These are phyloP conservation scores for Neonectria ditissima DNA, from an alignment of 2,329 filamentous ascomycete species.

Conservation along the genomic window DNA sequence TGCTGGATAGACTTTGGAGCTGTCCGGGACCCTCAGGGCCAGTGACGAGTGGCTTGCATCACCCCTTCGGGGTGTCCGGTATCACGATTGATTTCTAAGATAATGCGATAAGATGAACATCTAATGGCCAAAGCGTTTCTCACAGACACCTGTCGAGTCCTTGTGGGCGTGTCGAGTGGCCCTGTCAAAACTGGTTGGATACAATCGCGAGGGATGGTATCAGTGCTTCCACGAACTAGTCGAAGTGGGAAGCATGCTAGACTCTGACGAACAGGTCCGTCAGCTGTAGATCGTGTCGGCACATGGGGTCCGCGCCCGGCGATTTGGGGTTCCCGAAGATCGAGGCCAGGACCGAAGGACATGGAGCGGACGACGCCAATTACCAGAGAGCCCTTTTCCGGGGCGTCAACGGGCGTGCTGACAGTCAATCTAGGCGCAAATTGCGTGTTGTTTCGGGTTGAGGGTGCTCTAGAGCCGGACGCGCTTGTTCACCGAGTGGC, in stretches of 20 bases:
- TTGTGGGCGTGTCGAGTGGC: neutral
- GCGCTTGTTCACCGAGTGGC: conserved; percentile 23
- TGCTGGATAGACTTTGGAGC: neutral
- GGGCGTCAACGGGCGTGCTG: conserved; percentile 2
- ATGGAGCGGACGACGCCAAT: conserved; percentile 7
- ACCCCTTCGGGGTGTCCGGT: conserved; percentile 24
- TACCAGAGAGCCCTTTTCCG: conserved; percentile 11
- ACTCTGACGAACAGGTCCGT: conserved; percentile 15
- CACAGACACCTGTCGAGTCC: conserved; percentile 4
- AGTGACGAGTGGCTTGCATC: neutral
- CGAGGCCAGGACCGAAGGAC: conserved; percentile 11
- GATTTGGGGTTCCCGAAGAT: conserved; percentile 25
- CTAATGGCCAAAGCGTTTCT: conserved; percentile 15
- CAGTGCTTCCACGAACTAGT: conserved; percentile 1
- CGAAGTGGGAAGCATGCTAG: neutral
- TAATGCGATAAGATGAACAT: conserved; percentile 15
- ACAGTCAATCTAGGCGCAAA: conserved; percentile 24
- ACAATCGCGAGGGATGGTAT: conserved; percentile 15
- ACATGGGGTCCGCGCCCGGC: conserved; percentile 20
- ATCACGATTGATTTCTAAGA: conserved; percentile 10
- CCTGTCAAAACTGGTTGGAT: conserved; percentile 5
- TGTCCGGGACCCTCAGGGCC: neutral
- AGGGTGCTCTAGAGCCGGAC: conserved; percentile 15
- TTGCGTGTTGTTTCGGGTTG: conserved; percentile 30
- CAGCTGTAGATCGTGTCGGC: conserved; percentile 18